These are phyloP conservation scores for Teunomyces stri DNA, from an alignment of 805 yeast genomes.

Conservation along the genomic window DNA sequence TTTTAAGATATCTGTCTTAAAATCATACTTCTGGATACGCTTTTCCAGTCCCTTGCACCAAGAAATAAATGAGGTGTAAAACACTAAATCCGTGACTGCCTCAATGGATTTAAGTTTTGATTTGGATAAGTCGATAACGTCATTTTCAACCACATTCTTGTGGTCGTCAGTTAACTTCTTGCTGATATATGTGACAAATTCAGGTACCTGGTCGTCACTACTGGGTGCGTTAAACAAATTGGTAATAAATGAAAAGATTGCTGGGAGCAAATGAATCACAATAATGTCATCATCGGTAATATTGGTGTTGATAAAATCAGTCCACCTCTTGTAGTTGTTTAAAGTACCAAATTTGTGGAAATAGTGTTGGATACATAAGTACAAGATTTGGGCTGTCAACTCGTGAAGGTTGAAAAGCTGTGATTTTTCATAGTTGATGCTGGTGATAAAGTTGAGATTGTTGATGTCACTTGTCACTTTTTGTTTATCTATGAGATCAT, in stretches of 20 bases:
- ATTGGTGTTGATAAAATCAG: slow-evolving; percentile 43
- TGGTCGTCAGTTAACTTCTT: slow-evolving; percentile 26
- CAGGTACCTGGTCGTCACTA: slow-evolving; percentile 28
- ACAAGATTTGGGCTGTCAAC: slow-evolving; percentile 61
- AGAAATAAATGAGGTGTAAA: slow-evolving; percentile 56
- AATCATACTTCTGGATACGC: slow-evolving; percentile 48
- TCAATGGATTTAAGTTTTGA: slow-evolving; percentile 36
- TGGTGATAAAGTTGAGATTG: slow-evolving; percentile 35
- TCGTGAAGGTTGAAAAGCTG: slow-evolving; percentile 70
- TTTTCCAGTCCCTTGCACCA: slow-evolving; percentile 59
- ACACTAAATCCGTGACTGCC: slow-evolving; percentile 45
- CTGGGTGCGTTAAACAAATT: slow-evolving; percentile 40
- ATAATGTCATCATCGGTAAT: slow-evolving; percentile 63
- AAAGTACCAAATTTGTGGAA: slow-evolving; percentile 25
- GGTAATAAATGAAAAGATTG: slow-evolving; percentile 46
- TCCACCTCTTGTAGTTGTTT: slow-evolving; percentile 36
- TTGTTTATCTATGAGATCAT: slow-evolving; percentile 45
- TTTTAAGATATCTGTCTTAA: slow-evolving; percentile 52
- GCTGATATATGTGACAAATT: slow-evolving; percentile 41
- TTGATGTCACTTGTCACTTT: slow-evolving; percentile 53
- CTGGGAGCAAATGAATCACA: slow-evolving; percentile 63
- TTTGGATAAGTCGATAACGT: slow-evolving; percentile 30
- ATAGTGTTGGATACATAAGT: slow-evolving; percentile 45
- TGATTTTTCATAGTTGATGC: slow-evolving; percentile 56
- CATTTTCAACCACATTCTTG: slow-evolving; percentile 16